Conservation (phyloP, 2,329 filamentous ascomycete species). For the Orbilia quercus region DNA sequence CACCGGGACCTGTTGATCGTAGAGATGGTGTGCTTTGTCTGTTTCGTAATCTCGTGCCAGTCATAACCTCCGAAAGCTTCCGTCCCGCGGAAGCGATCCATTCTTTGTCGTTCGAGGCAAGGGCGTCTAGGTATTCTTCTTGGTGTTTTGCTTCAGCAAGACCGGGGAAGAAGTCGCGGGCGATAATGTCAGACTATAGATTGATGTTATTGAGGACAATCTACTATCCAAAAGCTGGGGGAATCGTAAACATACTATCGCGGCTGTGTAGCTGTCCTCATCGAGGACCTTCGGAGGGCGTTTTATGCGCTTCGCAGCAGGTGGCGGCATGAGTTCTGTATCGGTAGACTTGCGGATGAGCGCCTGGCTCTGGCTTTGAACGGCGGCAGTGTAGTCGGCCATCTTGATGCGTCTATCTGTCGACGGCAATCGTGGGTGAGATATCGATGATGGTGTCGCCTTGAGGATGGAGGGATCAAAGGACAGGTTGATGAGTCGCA, state of each 20-base stretch:
- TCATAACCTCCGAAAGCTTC: slow-evolving; percentile 81
- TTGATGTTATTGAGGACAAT: slow-evolving; percentile 8
- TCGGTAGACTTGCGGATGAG: slow-evolving; percentile 75
- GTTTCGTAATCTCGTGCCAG: slow-evolving; percentile 71
- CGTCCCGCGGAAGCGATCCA: slow-evolving; percentile 88
- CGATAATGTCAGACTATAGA: slow-evolving; percentile 82
- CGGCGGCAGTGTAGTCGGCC: slow-evolving; percentile 44
- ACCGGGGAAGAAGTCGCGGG: slow-evolving; percentile 95
- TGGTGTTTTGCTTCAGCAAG: slow-evolving; percentile 86
- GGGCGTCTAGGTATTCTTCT: slow-evolving; percentile 88
- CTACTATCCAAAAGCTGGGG: not conserved
- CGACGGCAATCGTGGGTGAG: not conserved
- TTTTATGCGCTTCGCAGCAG: slow-evolving; percentile 87
- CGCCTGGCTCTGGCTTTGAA: slow-evolving; percentile 63
- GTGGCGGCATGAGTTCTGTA: slow-evolving; percentile 82
- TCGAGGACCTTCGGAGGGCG: slow-evolving; percentile 87
- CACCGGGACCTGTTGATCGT: slow-evolving; percentile 58
- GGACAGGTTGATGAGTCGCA: slow-evolving; percentile 37
- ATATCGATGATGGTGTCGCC: not conserved
- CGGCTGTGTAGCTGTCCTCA: slow-evolving; percentile 91
- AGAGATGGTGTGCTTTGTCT: slow-evolving; percentile 58
- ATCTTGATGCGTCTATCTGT: slow-evolving; percentile 11
- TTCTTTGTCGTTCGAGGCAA: slow-evolving; percentile 82
- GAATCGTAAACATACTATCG: slow-evolving; percentile 66
- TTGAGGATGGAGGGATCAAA: slow-evolving; percentile 6